Evolutionary conservation across 2,329 filamentous ascomycete species (phyloP).

Genomic region (Beauveria australis): DNA sequence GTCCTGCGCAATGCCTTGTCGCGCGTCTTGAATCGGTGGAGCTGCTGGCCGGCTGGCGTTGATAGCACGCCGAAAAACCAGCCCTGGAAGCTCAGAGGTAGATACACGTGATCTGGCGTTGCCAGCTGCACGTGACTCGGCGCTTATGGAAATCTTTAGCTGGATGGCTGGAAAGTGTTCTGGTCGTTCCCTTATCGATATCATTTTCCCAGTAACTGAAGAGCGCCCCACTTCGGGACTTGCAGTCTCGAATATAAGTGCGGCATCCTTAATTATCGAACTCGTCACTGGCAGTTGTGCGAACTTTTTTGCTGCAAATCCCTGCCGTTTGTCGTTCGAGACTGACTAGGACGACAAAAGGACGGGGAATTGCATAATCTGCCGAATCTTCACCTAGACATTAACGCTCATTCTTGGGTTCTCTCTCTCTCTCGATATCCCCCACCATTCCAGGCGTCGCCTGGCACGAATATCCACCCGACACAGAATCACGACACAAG

Average conservation of each 20-base stretch:
- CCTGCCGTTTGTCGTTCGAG: not conserved
- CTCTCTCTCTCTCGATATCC: not conserved
- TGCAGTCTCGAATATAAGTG: not conserved
- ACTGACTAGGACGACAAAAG: not conserved
- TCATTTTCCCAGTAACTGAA: not conserved
- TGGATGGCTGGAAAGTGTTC: not conserved
- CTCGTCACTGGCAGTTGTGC: not conserved
- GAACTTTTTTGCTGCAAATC: not conserved
- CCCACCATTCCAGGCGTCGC: not conserved
- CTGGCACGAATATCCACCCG: not conserved
- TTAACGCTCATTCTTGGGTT: no score
- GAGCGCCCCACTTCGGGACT: not conserved
- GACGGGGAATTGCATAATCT: not conserved
- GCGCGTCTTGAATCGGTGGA: constrained; percentile 10
- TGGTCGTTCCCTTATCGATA: constrained; percentile 1
- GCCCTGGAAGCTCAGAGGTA: not conserved
- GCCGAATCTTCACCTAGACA: not conserved
- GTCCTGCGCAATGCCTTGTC: constrained; percentile 10
- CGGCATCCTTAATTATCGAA: not conserved
- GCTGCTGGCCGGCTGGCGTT: constrained; percentile 5
- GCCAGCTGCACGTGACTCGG: constrained; percentile 1
- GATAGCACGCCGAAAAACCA: constrained; percentile 8
- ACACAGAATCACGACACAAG: not conserved
- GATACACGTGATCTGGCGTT: constrained; percentile 4
- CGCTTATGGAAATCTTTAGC: not conserved